Evolutionary conservation across 257 asterid genomes (phyloP).

Genomic region (Ajuga chamaepitys): DNA sequence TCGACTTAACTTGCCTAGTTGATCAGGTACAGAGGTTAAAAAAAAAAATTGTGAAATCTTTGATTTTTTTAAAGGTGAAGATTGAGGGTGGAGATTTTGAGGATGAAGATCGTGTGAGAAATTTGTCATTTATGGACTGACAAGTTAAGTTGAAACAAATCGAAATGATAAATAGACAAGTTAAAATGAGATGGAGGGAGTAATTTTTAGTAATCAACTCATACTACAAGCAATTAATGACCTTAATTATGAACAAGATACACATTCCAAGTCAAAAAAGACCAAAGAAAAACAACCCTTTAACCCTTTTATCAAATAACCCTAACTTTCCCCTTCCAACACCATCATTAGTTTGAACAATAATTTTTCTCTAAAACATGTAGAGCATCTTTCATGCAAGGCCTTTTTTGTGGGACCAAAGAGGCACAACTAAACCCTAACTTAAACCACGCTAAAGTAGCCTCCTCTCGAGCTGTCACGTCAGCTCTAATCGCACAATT

Average conservation of each 20-base stretch:
- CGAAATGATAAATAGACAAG: no score
- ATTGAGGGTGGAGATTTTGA: no score
- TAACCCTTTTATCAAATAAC: conserved; percentile 18
- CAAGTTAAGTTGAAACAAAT: no score
- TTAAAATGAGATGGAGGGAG: no score
- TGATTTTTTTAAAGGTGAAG: no score
- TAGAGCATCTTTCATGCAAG: conserved; percentile 79
- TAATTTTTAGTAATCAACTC: no score
- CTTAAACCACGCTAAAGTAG: conserved; percentile 63
- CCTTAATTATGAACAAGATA: conserved; percentile 32
- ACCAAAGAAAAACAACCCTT: conserved; percentile 20
- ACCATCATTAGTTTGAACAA: conserved; percentile 22
- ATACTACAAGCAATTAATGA: no score
- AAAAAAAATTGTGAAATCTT: no score
- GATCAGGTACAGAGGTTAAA: no score
- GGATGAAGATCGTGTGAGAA: no score
- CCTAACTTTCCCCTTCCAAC: conserved; percentile 9
- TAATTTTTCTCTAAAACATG: conserved; percentile 55
- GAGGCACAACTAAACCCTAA: conserved; percentile 87
- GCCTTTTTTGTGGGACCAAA: conserved; percentile 73
- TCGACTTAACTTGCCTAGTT: no score
- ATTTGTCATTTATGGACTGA: no score
- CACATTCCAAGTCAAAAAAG: conserved; percentile 42
- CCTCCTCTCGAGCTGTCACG: conserved; percentile 52
- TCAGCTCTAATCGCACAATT: conserved; percentile 60